Base-by-base conservation (phyloP, 108 stramenopile species). In the Cyclotella atomus region DNA sequence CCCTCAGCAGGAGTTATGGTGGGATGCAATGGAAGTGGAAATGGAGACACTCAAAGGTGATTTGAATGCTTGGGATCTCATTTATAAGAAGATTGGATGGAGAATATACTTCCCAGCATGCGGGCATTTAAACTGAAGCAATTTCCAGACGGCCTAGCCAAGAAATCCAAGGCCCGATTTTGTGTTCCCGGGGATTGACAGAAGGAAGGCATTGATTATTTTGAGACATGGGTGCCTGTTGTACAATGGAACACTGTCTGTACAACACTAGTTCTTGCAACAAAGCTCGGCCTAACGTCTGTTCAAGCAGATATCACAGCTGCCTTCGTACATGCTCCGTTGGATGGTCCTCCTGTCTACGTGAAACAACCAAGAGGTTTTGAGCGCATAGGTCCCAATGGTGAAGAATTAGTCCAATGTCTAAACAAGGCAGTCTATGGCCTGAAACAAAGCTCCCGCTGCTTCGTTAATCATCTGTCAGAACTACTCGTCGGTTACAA, bases 1-100 rank as follows among this genome's bases (percentile, higher is more conserved):
- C 0, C 54, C 75, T 14, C 21, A 80, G 52, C 27, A 59, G 74
- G 56, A 57, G 15, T 10, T 32, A 15, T 57, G 30, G 29, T 61
- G 41, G 17, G 9, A 10, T 4, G 47, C 47, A 17, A n/a, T 12
- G 17, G 16, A 19, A 12, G n/a, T 17, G 9, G 47, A 49, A n/a
- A 17, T 49, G 47, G n/a, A 49, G 47, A 49, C 47, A 4, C n/a
- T 49, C 17, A n/a, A n/a, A n/a, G n/a, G n/a, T 12, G 47, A 49
- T 49, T n/a, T 49, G 16, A 19, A 49, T 4, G 10, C 17, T 4
- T 49, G 47, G 47, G n/a, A 49, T 9, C n/a, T 49, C 4, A 17
- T 49, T n/a, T 4, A n/a, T 10, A 9, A 17, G 9, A n/a, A 12
- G 4, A 9, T 17, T 12, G 47, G n/a, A n/a, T n/a, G 4, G n/a